Base-by-base conservation (phyloP, 2,329 filamentous ascomycete species). In the Teratosphaeria destructans region DNA sequence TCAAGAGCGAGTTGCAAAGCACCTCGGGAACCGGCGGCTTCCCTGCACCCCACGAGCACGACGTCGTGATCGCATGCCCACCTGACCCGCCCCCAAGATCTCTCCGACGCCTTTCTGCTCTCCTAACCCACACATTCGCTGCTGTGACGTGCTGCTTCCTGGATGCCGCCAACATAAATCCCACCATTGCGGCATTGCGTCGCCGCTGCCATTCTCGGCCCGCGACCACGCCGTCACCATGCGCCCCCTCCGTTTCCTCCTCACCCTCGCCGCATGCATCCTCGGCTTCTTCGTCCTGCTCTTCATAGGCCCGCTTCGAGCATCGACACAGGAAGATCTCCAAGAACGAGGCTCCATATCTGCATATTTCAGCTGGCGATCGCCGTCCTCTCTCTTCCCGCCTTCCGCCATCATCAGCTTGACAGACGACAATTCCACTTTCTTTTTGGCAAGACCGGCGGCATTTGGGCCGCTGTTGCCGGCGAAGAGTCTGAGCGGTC, bases 391-490 rank as follows among this genome's bases (percentile, higher is more conserved):
- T 23, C 84, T 99, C 26, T 99, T 99, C 72, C 92, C 93, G 4
- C 92, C 92, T 3, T 96, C 94, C 64, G 94, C 94, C 55, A 89
- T 95, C 68, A 96, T 99, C 72, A 96, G 90, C 73, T 82, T 99
- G 62, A 96, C 92, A 70, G 91, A 97, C 74, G 94, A 99, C 75
- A 99, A 99, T 75, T 96, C 90, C 66, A 99, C 94, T 12, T 95
- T 95, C 67, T 99, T 99, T 76, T 81, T 95, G 59, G 92, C 94
- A 52, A 83, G 94, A 55, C 94, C 94, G 61, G 94, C 94, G 57
- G 92, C 90, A 47, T 99, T 97, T 76, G 94, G 94, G 0, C 90
- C 94, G 4, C 77, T 83, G 47, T 77, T 99, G 47, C 89, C 89
- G 0, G 74, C 79, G 12, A 84, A 82, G 60, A 93, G 94, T 29